Evolutionary conservation across 495 filamentous ascomycete species (phyloP).

Genomic region (Lasiosphaeria miniovina): DNA sequence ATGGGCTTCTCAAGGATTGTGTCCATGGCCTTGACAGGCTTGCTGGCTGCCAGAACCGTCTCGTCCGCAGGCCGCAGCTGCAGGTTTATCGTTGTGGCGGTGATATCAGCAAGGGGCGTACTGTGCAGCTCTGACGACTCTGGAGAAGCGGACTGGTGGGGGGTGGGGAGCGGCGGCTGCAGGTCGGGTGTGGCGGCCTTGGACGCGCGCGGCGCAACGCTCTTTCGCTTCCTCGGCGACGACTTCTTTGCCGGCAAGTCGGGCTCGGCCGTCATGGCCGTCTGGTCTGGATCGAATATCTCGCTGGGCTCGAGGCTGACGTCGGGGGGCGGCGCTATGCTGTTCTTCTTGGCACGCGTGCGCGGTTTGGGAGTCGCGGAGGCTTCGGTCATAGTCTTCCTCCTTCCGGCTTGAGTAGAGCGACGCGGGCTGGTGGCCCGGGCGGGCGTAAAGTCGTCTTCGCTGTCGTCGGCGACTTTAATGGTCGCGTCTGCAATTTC

Average conservation of each 20-base stretch:
- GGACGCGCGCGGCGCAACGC: constrained; percentile 53
- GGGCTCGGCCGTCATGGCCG: constrained; percentile 41
- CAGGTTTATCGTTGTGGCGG: constrained; percentile 61
- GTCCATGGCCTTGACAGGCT: constrained; percentile 69
- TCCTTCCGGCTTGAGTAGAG: constrained; percentile 45
- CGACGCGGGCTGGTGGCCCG: constrained; percentile 45
- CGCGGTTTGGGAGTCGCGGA: constrained; percentile 25
- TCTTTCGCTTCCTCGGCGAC: constrained; percentile 66
- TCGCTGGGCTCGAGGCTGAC: constrained; percentile 56
- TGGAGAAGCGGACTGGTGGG: constrained; percentile 41
- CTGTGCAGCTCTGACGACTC: constrained; percentile 46
- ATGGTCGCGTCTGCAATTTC: constrained; percentile 57
- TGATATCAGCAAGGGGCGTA: constrained; percentile 76
- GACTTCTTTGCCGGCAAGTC: constrained; percentile 56
- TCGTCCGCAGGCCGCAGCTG: constrained; percentile 32
- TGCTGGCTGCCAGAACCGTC: constrained; percentile 44
- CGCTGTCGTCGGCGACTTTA: constrained; percentile 59
- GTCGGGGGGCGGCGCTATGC: constrained; percentile 14
- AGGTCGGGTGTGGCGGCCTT: constrained; percentile 50
- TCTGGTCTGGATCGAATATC: constrained; percentile 57
- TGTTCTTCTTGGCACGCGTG: constrained; percentile 37
- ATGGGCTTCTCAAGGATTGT: constrained; percentile 82
- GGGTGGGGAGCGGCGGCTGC: constrained; percentile 46
- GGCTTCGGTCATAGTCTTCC: constrained; percentile 47
- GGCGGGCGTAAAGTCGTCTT: constrained; percentile 77